Conservation (phyloP, 192 early-diverging fungal genomes). For the Backusella luteola region DNA sequence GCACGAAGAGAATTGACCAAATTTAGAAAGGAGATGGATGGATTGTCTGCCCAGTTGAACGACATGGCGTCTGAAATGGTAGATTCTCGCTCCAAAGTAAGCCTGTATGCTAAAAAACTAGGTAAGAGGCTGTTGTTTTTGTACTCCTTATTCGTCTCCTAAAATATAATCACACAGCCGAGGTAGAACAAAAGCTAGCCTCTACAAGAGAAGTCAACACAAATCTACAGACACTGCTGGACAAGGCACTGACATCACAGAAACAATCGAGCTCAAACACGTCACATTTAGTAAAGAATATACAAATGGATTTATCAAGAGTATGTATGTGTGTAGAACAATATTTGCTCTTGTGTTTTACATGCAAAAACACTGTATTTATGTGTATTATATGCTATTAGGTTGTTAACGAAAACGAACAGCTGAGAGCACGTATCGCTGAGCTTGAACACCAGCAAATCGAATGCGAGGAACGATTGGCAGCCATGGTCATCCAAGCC, state of each 20-base stretch:
- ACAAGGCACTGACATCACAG: constrained; percentile 51
- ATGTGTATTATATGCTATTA: not conserved
- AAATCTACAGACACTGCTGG: constrained; percentile 48
- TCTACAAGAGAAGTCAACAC: constrained; percentile 57
- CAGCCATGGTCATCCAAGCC: constrained; percentile 54
- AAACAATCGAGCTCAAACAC: constrained; percentile 57
- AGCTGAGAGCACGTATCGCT: constrained; percentile 45
- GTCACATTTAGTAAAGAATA: constrained; percentile 56
- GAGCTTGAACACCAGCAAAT: constrained; percentile 56
- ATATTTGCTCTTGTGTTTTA: no score
- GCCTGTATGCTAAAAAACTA: constrained; percentile 51
- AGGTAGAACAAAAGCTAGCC: constrained; percentile 55
- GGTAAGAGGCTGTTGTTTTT: constrained; percentile 20
- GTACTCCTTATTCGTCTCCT: no score
- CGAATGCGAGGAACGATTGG: constrained; percentile 52
- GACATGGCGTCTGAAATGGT: constrained; percentile 60
- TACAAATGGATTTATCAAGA: constrained; percentile 55
- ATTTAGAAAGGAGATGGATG: constrained; percentile 58
- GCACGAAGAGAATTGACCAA: constrained; percentile 49
- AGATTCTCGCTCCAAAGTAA: constrained; percentile 52
- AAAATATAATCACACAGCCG: constrained; percentile 12
- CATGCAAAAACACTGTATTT: no score
- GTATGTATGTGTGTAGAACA: constrained; percentile 23
- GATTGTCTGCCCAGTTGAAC: constrained; percentile 52
- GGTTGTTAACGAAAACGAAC: constrained; percentile 52